Evolutionary conservation across 1,139 yeast genomes (phyloP).

Genomic region (Lodderomyces orthopsilosis): DNA sequence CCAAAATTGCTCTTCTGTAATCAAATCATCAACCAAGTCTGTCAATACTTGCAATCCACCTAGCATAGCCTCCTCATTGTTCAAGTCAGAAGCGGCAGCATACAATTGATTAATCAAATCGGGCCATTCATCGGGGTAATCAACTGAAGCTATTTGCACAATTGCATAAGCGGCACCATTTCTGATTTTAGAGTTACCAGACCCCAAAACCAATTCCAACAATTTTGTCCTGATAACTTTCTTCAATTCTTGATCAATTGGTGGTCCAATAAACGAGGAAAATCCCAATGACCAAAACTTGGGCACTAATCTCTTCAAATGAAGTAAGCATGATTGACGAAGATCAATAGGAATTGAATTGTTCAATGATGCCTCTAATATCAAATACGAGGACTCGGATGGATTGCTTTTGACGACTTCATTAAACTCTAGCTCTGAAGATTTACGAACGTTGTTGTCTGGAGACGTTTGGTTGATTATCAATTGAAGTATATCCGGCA

Average conservation of each 20-base stretch:
- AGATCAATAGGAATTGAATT: constrained; percentile 25
- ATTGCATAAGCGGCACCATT: constrained; percentile 70
- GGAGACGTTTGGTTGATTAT: constrained; percentile 35
- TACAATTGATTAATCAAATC: constrained; percentile 53
- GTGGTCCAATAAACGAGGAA: constrained; percentile 69
- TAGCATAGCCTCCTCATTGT: constrained; percentile 35
- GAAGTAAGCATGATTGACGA: constrained; percentile 68
- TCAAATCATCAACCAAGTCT: constrained; percentile 81
- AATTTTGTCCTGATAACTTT: constrained; percentile 47
- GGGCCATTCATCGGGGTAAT: constrained; percentile 97
- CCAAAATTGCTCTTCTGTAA: constrained; percentile 85
- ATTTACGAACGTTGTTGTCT: constrained; percentile 33
- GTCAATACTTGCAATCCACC: constrained; percentile 73
- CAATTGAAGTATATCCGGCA: constrained; percentile 17
- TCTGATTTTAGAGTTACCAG: constrained; percentile 59
- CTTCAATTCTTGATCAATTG: constrained; percentile 55
- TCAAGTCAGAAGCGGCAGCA: constrained; percentile 30
- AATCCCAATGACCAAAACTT: constrained; percentile 85
- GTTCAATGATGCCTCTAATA: constrained; percentile 26
- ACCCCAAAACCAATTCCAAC: constrained; percentile 49
- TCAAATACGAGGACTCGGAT: constrained; percentile 25
- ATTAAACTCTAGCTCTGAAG: constrained; percentile 36
- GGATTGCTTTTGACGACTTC: constrained; percentile 30
- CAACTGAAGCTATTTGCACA: constrained; percentile 83
- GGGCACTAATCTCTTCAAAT: constrained; percentile 68